phyloP scores from a whole-genome alignment of 257 asterid genomes.

The Solanum pinnatisectum region DNA sequence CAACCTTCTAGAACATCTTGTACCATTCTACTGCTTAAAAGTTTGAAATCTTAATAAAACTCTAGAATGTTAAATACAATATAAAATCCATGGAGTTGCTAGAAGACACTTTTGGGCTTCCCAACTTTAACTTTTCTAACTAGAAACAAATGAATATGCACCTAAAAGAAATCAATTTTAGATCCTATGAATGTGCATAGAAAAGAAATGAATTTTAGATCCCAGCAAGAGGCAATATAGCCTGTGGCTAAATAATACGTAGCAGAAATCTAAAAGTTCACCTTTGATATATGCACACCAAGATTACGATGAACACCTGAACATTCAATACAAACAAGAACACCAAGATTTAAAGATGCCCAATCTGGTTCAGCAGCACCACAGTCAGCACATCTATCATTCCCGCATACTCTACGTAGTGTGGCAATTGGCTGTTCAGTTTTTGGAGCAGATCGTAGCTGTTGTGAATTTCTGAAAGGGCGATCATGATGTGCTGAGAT shows the following conservation, averaged over 20 bases:
- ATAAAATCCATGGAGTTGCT: not conserved
- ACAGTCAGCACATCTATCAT: constrained; percentile 93
- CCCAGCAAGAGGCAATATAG: not conserved
- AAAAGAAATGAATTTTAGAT: not conserved
- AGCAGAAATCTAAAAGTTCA: constrained; percentile 10
- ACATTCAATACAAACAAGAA: constrained; percentile 97
- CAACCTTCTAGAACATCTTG: not conserved
- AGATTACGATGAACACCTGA: constrained; percentile 99
- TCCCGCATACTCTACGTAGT: constrained; percentile 74
- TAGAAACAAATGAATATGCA: not conserved
- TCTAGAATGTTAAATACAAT: not conserved
- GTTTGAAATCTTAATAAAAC: not conserved
- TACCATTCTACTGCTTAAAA: not conserved
- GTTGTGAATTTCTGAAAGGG: constrained; percentile 59
- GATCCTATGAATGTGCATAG: not conserved
- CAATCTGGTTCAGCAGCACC: constrained; percentile 97
- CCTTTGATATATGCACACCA: constrained; percentile 99
- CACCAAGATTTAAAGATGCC: constrained; percentile 96
- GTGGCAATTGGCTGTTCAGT: constrained; percentile 83
- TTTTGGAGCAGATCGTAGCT: constrained; percentile 48
- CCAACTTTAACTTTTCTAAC: not conserved
- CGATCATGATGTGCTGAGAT: constrained; percentile 58
- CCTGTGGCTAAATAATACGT: not conserved
- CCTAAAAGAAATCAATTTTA: not conserved
- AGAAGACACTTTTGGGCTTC: not conserved